Percentiles rank a stretch among this genome's conserved stretches.
These are phyloP conservation scores for Pyricularia grisea DNA, from an alignment of 2,329 filamentous ascomycete species.

Conservation along the genomic window DNA sequence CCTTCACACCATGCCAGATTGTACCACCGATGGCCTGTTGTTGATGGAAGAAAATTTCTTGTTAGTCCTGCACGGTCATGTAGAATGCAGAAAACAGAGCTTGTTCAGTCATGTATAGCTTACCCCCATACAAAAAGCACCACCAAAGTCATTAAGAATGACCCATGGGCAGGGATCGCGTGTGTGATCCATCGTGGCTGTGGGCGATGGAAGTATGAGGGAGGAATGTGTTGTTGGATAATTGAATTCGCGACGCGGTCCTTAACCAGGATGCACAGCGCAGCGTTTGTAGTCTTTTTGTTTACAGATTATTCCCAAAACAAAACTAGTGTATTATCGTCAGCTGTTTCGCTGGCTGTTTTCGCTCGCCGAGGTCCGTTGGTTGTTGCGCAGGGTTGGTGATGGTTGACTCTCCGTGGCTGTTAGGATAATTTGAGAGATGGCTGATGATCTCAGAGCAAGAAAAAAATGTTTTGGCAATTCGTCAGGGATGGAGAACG, in stretches of 20 bases:
- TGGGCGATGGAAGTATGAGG: not conserved
- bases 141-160: slow-evolving; percentile 92
- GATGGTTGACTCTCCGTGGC: not conserved
- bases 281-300: not conserved
- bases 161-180: slow-evolving; percentile 97
- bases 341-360: not conserved
- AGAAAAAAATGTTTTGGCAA: not conserved
- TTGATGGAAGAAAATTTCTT: not conserved
- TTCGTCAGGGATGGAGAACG: not conserved
- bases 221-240: not conserved
- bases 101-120: slow-evolving; percentile 6
- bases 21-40: slow-evolving; percentile 63
- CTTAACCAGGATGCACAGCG: not conserved
- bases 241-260: not conserved
- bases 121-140: slow-evolving; percentile 36
- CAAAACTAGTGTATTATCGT: not conserved
- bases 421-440: not conserved
- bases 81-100: slow-evolving; percentile 3
- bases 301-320: not conserved
- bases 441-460: slow-evolving; percentile 1
- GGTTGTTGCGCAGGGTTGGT: not conserved
- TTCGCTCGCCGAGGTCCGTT: not conserved
- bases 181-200: slow-evolving; percentile 72
- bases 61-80: not conserved
- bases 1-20: slow-evolving; percentile 96